phyloP scores from a whole-genome alignment of 176 grass and related monocot species.

The Puya raimondii region DNA sequence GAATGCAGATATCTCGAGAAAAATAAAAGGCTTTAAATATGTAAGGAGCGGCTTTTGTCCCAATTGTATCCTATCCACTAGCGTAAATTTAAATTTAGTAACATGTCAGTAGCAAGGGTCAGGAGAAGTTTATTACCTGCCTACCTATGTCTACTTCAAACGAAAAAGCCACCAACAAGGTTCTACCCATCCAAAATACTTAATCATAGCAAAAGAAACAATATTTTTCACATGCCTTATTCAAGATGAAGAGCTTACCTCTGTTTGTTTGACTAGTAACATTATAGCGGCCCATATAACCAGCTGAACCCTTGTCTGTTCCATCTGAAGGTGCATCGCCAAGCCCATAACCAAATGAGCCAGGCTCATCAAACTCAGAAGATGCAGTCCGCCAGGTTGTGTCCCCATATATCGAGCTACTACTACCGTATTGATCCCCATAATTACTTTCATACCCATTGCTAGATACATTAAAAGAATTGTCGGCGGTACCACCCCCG shows the following conservation, averaged over 20 bases:
- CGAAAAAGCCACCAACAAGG: not conserved
- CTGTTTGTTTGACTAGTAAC: conserved; percentile 62
- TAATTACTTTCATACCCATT: conserved; percentile 46
- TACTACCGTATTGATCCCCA: conserved; percentile 34
- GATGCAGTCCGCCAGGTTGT: conserved; percentile 50
- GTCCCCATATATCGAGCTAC: conserved; percentile 63
- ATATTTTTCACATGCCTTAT: not conserved
- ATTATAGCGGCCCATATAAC: conserved; percentile 50
- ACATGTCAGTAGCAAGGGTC: too few relatives aligned
- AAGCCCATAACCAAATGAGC: conserved; percentile 54
- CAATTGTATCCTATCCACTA: too few relatives aligned
- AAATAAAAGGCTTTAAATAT: too few relatives aligned
- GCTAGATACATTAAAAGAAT: conserved; percentile 41
- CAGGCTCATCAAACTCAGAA: conserved; percentile 48
- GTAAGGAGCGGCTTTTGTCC: too few relatives aligned
- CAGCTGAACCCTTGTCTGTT: conserved; percentile 32
- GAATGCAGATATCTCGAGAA: too few relatives aligned
- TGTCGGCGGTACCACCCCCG: conserved; percentile 41
- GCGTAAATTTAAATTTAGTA: too few relatives aligned
- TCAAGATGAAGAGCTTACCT: conserved; percentile 43
- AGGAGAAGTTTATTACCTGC: too few relatives aligned
- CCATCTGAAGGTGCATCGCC: conserved; percentile 48
- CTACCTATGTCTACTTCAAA: too few relatives aligned
- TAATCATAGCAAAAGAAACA: not conserved
- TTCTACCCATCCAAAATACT: not conserved